Conservation (phyloP, 192 early-diverging fungal species). For the Chytriomyces sp. region DNA sequence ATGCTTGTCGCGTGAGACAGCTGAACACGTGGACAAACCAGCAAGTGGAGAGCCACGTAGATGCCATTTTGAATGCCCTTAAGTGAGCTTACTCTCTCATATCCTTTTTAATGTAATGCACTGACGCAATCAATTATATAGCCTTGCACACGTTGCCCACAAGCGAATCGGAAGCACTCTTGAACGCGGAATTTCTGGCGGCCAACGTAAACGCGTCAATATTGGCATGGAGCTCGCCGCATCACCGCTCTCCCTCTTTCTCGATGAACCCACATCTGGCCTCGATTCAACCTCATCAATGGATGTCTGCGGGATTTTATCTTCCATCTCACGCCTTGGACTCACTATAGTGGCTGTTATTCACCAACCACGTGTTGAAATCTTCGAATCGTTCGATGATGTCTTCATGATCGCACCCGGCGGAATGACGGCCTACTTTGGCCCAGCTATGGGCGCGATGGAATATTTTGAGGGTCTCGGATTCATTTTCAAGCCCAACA, state of each 20-base stretch:
- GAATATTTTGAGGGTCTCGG: constrained; percentile 42
- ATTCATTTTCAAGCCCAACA: constrained; percentile 15
- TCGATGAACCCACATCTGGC: constrained; percentile 72
- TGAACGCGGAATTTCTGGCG: constrained; percentile 64
- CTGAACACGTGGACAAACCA: constrained; percentile 42
- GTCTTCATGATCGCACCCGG: constrained; percentile 70
- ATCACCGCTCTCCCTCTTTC: constrained; percentile 60
- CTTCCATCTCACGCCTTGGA: constrained; percentile 47
- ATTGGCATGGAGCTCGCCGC: constrained; percentile 71
- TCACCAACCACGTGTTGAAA: constrained; percentile 80
- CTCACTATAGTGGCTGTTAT: constrained; percentile 69
- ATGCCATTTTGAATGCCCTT: neutral
- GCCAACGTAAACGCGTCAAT: constrained; percentile 72
- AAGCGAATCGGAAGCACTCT: constrained; percentile 57
- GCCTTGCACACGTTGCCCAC: constrained; percentile 46
- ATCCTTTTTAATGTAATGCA: neutral
- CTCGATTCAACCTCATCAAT: constrained; percentile 63
- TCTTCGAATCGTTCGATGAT: constrained; percentile 79
- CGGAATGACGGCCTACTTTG: constrained; percentile 77
- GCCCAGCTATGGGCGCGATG: constrained; percentile 46
- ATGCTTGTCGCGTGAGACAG: constrained; percentile 68
- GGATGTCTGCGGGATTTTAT: constrained; percentile 61
- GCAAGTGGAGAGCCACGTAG: constrained; percentile 33
- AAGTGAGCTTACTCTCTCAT: neutral
- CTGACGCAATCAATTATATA: constrained; percentile 41